phyloP scores from a whole-genome alignment of 1,284 basidiomycete genomes.

The Rhodotorula glutinis region DNA sequence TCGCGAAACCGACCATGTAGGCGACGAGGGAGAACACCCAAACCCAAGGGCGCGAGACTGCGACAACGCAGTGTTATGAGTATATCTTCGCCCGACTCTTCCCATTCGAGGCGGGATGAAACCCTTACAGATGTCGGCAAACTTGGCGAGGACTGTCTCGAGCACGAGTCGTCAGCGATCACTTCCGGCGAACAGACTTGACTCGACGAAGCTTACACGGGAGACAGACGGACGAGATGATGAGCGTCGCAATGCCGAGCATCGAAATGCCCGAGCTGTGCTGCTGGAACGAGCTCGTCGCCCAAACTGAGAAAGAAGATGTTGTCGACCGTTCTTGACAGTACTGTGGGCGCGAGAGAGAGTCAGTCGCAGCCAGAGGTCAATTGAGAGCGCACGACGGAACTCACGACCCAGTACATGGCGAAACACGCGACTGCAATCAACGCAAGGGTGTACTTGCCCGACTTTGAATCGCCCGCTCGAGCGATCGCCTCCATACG shows the following conservation, averaged over 20 bases:
- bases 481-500: slow-evolving; percentile 6
- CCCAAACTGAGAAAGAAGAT: slow-evolving; percentile 7
- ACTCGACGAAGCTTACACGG: slow-evolving; percentile 11
- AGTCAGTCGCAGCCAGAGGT: no score
- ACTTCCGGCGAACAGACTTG: background rate
- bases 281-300: slow-evolving; percentile 13
- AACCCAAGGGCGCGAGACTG: slow-evolving; percentile 22
- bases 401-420: slow-evolving; percentile 4
- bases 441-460: background rate
- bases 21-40: slow-evolving; percentile 18
- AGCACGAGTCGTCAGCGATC: background rate
- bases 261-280: slow-evolving; percentile 21
- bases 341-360: background rate
- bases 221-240: slow-evolving; percentile 16
- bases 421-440: background rate
- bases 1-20: slow-evolving; percentile 31
- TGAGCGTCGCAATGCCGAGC: slow-evolving; percentile 13
- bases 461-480: slow-evolving; percentile 1
- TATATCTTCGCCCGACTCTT: no score
- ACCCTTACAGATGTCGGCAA: slow-evolving; percentile 17
- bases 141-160: slow-evolving; percentile 6
- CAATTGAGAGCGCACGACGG: no score
- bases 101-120: no score
- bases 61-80: no score
- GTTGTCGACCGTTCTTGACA: slow-evolving; percentile 12